Evolutionary conservation across 345 rosid species (phyloP).

Genomic region (Eucalyptus polybractea): DNA sequence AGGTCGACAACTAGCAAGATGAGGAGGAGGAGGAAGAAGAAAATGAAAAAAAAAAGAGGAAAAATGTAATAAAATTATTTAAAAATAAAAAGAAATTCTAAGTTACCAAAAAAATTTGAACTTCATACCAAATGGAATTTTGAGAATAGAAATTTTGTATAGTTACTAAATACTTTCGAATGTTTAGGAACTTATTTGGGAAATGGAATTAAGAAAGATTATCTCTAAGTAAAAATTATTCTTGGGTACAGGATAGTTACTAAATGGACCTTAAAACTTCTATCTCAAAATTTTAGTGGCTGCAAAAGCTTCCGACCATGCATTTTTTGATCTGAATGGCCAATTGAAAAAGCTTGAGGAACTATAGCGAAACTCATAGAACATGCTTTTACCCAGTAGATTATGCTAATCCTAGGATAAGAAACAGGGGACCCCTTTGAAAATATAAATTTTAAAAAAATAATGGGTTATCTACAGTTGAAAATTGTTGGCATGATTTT

Average conservation of each 20-base stretch:
- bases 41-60: fast-evolving
- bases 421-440: fast-evolving
- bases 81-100: fast-evolving
- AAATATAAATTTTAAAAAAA: fast-evolving
- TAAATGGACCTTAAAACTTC: no score
- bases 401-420: fast-evolving
- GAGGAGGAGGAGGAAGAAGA: no score
- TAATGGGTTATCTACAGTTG: neutral
- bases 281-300: neutral
- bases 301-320: neutral
- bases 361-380: neutral
- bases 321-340: neutral
- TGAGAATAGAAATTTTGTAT: no score
- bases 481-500: neutral
- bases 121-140: no score
- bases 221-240: no score
- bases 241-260: fast-evolving
- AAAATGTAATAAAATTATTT: no score
- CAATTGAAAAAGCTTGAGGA: neutral
- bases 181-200: fast-evolving
- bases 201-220: no score
- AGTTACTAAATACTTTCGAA: no score
- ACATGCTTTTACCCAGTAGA: fast-evolving
- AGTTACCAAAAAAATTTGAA: no score
- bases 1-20: fast-evolving